Evolutionary conservation across 2,329 filamentous ascomycete genomes (phyloP).

Genomic region (Epichloe uncinata): DNA sequence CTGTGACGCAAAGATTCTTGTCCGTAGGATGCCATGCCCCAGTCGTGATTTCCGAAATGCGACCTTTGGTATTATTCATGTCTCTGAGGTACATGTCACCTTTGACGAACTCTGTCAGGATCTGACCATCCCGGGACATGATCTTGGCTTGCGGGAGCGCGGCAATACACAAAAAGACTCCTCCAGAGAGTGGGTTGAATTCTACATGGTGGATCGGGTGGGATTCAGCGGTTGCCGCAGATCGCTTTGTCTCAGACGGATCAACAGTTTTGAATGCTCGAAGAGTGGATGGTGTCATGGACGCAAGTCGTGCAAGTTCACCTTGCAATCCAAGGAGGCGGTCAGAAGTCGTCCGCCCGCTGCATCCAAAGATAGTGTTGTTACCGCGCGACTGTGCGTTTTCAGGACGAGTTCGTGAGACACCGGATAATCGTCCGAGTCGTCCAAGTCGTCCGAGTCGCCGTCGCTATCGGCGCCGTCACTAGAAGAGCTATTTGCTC

Average conservation of each 20-base stretch:
- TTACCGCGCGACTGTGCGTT: conserved; percentile 81
- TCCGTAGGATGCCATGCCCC: conserved; percentile 87
- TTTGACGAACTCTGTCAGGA: conserved; percentile 80
- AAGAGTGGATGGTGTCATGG: conserved; percentile 89
- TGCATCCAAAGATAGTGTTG: conserved; percentile 70
- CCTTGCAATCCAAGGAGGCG: conserved; percentile 79
- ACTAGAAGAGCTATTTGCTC: conserved; percentile 6
- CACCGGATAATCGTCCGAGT: conserved; percentile 60
- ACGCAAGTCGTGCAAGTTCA: conserved; percentile 88
- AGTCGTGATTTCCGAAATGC: conserved; percentile 81
- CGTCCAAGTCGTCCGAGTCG: conserved; percentile 37
- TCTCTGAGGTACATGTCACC: conserved; percentile 97
- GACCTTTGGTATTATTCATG: conserved; percentile 95
- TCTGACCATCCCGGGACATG: conserved; percentile 76
- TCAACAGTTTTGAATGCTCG: conserved; percentile 89
- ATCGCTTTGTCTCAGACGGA: conserved; percentile 61
- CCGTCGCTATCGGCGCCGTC: conserved; percentile 14
- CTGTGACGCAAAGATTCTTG: conserved; percentile 74
- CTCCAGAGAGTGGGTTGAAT: conserved; percentile 73
- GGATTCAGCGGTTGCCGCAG: conserved; percentile 59
- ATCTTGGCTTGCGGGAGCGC: conserved; percentile 86
- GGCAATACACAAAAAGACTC: conserved; percentile 72
- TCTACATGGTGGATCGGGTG: conserved; percentile 78
- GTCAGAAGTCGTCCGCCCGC: conserved; percentile 75
- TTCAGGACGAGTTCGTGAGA: conserved; percentile 89